Conservation (phyloP, 2,329 filamentous ascomycete genomes). For the Ophiocordyceps polyrhachis-furcata region DNA sequence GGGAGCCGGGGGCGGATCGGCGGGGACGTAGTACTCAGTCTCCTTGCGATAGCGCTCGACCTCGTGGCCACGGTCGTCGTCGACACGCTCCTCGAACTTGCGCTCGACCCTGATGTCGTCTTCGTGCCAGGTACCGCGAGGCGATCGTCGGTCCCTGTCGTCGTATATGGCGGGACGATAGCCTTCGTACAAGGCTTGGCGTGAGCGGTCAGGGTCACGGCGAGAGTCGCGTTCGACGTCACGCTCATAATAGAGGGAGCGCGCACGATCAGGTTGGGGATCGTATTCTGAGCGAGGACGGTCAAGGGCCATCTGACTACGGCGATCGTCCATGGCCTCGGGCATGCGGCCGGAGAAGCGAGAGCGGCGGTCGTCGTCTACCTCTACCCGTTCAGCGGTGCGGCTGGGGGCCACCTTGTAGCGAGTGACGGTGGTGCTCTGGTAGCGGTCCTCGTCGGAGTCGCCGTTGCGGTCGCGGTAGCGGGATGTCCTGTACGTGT, state of each 20-base stretch:
- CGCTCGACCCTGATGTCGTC: slow-evolving; percentile 36
- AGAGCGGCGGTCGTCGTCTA: slow-evolving; percentile 27
- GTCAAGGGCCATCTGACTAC: slow-evolving; percentile 20
- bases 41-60: slow-evolving; percentile 42
- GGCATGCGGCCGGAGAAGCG: slow-evolving; percentile 23
- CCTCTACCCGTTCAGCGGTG: slow-evolving; percentile 20
- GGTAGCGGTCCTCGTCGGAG: slow-evolving; percentile 26
- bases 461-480: slow-evolving; percentile 16
- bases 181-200: slow-evolving; percentile 4
- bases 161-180: slow-evolving; percentile 11
- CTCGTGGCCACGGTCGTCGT: slow-evolving; percentile 26
- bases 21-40: slow-evolving; percentile 40
- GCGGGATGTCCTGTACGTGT: slow-evolving; percentile 8
- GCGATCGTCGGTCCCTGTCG: slow-evolving; percentile 25
- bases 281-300: slow-evolving; percentile 32
- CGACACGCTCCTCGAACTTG: slow-evolving; percentile 29
- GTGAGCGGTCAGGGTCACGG: slow-evolving; percentile 10
- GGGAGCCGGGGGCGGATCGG: slow-evolving; percentile 28
- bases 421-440: slow-evolving; percentile 28
- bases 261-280: slow-evolving; percentile 17
- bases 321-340: slow-evolving; percentile 25
- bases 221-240: slow-evolving; percentile 16
- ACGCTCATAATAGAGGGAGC: slow-evolving; percentile 24
- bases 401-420: slow-evolving; percentile 29
- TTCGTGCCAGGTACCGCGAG: slow-evolving; percentile 20